phyloP scores from a whole-genome alignment of 108 stramenopile genomes.

The Cyclotella kingstonii region DNA sequence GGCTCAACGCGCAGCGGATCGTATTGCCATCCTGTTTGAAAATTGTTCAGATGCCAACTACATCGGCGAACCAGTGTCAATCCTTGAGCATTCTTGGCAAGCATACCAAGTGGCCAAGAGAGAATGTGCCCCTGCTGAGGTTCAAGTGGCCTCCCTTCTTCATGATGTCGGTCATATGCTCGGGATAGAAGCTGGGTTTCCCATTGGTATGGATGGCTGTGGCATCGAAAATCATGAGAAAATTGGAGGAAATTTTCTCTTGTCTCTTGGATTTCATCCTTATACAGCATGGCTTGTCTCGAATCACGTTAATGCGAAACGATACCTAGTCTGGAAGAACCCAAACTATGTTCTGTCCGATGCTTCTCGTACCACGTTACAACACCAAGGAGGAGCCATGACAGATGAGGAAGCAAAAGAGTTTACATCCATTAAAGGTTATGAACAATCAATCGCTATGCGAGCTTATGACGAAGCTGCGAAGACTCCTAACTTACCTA shows the following conservation, averaged over 20 bases:
- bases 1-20: neutral
- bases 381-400: slow-evolving; percentile 5
- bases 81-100: slow-evolving; percentile 5
- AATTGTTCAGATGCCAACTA: neutral
- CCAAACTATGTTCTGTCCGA: neutral
- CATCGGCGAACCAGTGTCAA: slow-evolving; percentile 3
- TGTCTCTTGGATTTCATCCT: slow-evolving; percentile 1
- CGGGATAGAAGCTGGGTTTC: slow-evolving; percentile 1
- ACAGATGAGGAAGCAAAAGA: slow-evolving; percentile 1
- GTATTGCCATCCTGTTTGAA: neutral
- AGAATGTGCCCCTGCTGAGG: neutral
- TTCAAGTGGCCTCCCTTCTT: slow-evolving; percentile 6
- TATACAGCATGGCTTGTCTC: neutral
- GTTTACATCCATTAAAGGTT: slow-evolving; percentile 1
- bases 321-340: slow-evolving; percentile 6
- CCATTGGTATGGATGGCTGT: slow-evolving; percentile 8
- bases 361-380: slow-evolving; percentile 2
- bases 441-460: slow-evolving; percentile 3
- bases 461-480: slow-evolving; percentile 3
- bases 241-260: slow-evolving; percentile 2
- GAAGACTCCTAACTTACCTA: slow-evolving; percentile 1
- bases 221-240: slow-evolving; percentile 6
- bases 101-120: slow-evolving; percentile 1
- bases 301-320: slow-evolving; percentile 5
- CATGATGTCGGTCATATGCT: slow-evolving; percentile 9